A percentile compares a stretch with the other conserved stretches of the same genome.
Evolutionary conservation across 495 filamentous ascomycete species (phyloP).

Genomic region (Hyaloscypha hepaticicola): DNA sequence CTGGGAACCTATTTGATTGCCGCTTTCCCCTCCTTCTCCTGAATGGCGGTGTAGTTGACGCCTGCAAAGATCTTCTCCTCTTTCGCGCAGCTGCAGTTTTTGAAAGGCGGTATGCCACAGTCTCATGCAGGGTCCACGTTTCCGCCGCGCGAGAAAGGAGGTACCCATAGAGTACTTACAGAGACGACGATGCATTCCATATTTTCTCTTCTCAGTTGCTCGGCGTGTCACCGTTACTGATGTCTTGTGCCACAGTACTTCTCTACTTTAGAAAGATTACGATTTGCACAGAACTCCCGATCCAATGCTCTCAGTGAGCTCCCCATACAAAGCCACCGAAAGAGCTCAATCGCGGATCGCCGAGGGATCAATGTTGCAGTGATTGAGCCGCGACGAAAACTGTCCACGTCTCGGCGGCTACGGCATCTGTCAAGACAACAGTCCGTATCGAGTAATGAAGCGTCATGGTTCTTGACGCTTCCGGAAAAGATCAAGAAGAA

Average conservation of each 20-base stretch:
- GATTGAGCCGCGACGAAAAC: slow-evolving; percentile 29
- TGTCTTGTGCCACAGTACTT: slow-evolving; percentile 52
- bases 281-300: slow-evolving; percentile 53
- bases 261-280: slow-evolving; percentile 62
- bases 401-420: slow-evolving; percentile 25
- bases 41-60: slow-evolving; percentile 16
- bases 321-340: slow-evolving; percentile 24
- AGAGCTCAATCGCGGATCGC: slow-evolving; percentile 28
- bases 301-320: slow-evolving; percentile 26
- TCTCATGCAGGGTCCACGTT: slow-evolving; percentile 18
- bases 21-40: slow-evolving; percentile 16
- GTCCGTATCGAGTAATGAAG: slow-evolving; percentile 46
- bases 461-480: slow-evolving; percentile 67
- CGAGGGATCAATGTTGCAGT: slow-evolving; percentile 26
- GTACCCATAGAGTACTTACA: slow-evolving; percentile 5
- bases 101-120: slow-evolving; percentile 13
- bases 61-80: neutral
- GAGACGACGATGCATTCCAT: slow-evolving; percentile 7
- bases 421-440: slow-evolving; percentile 27
- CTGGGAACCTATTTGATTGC: slow-evolving; percentile 14
- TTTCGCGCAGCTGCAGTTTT: slow-evolving; percentile 1
- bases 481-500: slow-evolving; percentile 69
- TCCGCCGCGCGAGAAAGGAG: neutral
- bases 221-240: neutral
- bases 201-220: slow-evolving; percentile 4